phyloP scores from a whole-genome alignment of 352 stramenopile genomes.

The Pythium rishiriense region DNA sequence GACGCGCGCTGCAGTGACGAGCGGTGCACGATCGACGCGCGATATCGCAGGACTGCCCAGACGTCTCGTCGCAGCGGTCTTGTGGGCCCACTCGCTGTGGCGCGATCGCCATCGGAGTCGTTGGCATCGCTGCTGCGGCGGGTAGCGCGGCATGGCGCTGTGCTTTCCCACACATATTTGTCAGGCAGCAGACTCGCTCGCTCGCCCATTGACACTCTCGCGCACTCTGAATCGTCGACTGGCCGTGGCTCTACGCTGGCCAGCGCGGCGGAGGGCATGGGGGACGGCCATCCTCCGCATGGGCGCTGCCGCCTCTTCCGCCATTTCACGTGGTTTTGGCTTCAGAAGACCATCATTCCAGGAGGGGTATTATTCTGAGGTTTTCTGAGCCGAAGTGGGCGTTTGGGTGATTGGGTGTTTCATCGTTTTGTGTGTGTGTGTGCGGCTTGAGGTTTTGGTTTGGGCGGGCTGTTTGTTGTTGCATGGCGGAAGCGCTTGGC shows the following conservation, averaged over 20 bases:
- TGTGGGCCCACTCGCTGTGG: neutral
- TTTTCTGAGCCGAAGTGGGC: neutral
- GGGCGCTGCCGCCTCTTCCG: neutral
- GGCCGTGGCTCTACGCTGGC: no score
- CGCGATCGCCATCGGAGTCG: constrained; percentile 6
- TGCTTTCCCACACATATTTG: constrained; percentile 35
- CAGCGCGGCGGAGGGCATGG: no score
- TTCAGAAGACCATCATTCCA: constrained; percentile 25
- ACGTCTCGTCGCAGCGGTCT: constrained; percentile 49
- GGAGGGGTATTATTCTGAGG: neutral
- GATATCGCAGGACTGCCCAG: constrained; percentile 80
- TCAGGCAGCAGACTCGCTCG: constrained; percentile 30
- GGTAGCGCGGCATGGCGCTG: constrained; percentile 9
- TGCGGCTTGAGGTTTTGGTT: constrained; percentile 13
- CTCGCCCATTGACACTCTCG: constrained; percentile 19
- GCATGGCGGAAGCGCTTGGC: constrained; percentile 33
- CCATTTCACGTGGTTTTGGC: neutral
- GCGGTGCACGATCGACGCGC: constrained; percentile 56
- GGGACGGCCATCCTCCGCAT: neutral
- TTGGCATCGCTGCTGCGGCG: constrained; percentile 14
- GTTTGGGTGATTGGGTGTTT: neutral
- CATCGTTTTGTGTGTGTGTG: constrained; percentile 19
- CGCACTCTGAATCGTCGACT: no score
- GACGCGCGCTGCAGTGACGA: constrained; percentile 66
- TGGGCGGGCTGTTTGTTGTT: constrained; percentile 19